Evolutionary conservation across 2,329 filamentous ascomycete species (phyloP).

Genomic region (Pleochaeta shiraiana): DNA sequence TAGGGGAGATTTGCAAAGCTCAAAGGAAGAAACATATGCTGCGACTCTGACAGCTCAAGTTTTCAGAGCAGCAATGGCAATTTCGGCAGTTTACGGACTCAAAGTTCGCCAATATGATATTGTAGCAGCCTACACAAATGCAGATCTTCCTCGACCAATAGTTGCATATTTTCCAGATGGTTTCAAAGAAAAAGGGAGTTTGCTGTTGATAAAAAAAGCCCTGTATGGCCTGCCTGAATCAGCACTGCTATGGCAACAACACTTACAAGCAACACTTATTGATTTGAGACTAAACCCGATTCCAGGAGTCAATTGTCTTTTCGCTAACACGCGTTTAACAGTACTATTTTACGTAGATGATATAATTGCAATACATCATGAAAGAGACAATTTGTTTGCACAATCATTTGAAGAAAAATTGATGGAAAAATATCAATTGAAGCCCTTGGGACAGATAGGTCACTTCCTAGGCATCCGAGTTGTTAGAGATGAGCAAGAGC

Average conservation of each 20-base stretch:
- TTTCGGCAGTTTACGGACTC: neutral
- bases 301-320: constrained; percentile 3
- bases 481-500: neutral
- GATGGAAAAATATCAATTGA: neutral
- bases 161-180: neutral
- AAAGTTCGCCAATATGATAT: neutral
- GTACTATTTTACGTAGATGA: constrained; percentile 4
- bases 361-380: neutral
- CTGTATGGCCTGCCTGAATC: neutral
- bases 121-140: neutral
- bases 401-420: neutral
- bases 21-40: constrained; percentile 3
- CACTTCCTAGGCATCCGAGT: constrained; percentile 3
- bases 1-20: constrained; percentile 9
- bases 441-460: neutral
- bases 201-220: neutral
- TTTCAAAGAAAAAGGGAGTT: neutral
- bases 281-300: neutral
- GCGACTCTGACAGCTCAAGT: neutral
- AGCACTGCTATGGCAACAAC: neutral
- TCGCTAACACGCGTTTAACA: neutral
- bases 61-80: neutral
- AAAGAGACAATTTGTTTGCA: neutral
- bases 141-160: neutral
- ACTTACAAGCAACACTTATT: neutral